Base-by-base conservation (phyloP, 257 asterid species). In the Hygrophila difformis region DNA sequence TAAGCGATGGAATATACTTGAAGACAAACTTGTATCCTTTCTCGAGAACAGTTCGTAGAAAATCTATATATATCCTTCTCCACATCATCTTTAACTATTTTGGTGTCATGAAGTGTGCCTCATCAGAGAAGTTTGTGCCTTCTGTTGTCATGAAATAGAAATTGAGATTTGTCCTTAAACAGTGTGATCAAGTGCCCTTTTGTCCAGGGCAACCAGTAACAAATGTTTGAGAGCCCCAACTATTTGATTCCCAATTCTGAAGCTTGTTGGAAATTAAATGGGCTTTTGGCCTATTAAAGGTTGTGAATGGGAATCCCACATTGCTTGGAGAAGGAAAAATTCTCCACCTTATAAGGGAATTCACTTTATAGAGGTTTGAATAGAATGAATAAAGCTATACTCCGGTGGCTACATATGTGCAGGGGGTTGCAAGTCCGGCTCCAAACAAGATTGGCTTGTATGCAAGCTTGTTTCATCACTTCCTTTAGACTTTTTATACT, bases 51-150 rank as follows among this genome's bases (percentile, higher is more conserved):
- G 18, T 18, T 8, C 46, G 51, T 0, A 76, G 64, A 42, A 79
- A 63, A 46, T 71, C 74, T n/a, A n/a, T n/a, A n/a, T n/a, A n/a
- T 26, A 65, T 55, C 67, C 78, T 63, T 48, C 69, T 60, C 83
- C 87, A 77, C 82, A 77, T 65, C 74, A 73, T 70, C 63, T 54
- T 59, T 22, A 77, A 24, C 52, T 77, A 70, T 34, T 36, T 60
- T 14, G 37, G 51, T 3, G 64, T 44, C 78, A 70, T 73, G 60
- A 49, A 77, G 49, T 16, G 35, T 8, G 72, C 73, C 65, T 61
- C 72, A 1, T 67, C 61, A 6, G 82, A 66, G 51, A 73, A 77
- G 51, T 77, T 59, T 5, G 43, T 44, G 1, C 51, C 67, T 12
- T 62, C 45, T 5, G 77, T 65, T 12, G 53, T 59, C 6, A 77